Evolutionary conservation across 2,329 filamentous ascomycete genomes (phyloP), one percentile per base, ranked within the genome.

Genomic region (Pyrenophora tritici-repentis): DNA sequence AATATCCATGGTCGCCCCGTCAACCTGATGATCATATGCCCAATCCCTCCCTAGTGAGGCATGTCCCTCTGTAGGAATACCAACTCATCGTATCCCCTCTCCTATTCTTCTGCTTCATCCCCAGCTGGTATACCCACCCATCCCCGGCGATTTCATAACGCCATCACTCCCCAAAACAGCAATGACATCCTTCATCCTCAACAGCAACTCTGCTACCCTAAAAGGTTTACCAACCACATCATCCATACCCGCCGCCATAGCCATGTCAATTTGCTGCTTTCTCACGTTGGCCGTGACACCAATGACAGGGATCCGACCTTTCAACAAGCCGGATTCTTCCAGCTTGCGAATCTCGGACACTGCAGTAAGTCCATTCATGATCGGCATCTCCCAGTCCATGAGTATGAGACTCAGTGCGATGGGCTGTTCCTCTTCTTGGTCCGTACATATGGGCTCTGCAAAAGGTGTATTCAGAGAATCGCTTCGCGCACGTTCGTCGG

Each of bases 211-310:
- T 1, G 53, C 53, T 18, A 71, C 63, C 2, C 63, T 54, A 67
- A 92, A 93, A 3, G 90, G 89, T 67, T 93, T 93, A 1, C 87
- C 86, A 31, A 93, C 88, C 36, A 91, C 84, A 71, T 71, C 62
- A n/a, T 72, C 69, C 70, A 73, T 73, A 3, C 70, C 71, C 0
- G 65, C 68, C 20, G 63, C 46, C 12, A 71, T 52, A 1, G 70
- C 67, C 8, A 35, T 55, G 2, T 62, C 37, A 1, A 73, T 62
- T 49, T 73, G 68, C 41, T 71, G 58, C 35, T 55, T 49, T n/a
- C 71, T 47, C 2, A 69, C 70, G 46, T 73, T 73, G 2, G 70
- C 70, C 6, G 70, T 73, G 1, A 73, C 66, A 7, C 64, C 70
- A 37, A 73, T 70, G 1, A 73, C 59, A 1, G 68, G 68, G 1